Conservation (phyloP, 805 yeast species). For the Lipomyces lipofer region DNA sequence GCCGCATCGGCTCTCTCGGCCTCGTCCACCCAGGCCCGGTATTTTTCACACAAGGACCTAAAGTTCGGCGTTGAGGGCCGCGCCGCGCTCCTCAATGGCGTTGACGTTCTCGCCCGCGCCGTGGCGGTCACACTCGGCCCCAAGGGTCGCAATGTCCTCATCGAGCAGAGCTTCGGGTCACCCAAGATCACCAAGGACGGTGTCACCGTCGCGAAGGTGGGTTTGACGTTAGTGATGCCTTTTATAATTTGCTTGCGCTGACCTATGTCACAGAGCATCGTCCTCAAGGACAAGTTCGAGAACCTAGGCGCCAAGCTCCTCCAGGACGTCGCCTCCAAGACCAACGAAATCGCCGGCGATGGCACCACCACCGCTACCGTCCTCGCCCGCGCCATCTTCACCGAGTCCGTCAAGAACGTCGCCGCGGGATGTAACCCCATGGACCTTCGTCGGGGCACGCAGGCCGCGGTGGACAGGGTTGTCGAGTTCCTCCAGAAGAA, state of each 20-base stretch:
- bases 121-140: conserved; percentile 97
- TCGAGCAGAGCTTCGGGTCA: conserved; percentile 94
- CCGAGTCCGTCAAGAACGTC: conserved; percentile 93
- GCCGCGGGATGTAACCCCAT: conserved; percentile 99
- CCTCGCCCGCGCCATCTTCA: conserved; percentile 90
- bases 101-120: conserved; percentile 91
- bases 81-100: conserved; percentile 91
- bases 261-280: conserved; percentile 41
- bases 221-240: not conserved
- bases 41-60: conserved; percentile 73
- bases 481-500: conserved; percentile 78
- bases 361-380: conserved; percentile 99
- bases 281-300: conserved; percentile 85
- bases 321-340: conserved; percentile 96
- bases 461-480: conserved; percentile 93
- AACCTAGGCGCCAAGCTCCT: conserved; percentile 87
- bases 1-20: conserved; percentile 4
- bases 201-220: conserved; percentile 82
- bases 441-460: conserved; percentile 96
- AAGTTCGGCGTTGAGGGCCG: conserved; percentile 97
- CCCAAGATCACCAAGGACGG: conserved; percentile 99
- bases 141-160: conserved; percentile 93
- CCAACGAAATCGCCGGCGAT: conserved; percentile 97
- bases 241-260: not conserved
- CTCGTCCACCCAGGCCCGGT: conserved; percentile 10